phyloP scores from a whole-genome alignment of 192 early-diverging fungal genomes.

The Glomus cerebriforme region DNA sequence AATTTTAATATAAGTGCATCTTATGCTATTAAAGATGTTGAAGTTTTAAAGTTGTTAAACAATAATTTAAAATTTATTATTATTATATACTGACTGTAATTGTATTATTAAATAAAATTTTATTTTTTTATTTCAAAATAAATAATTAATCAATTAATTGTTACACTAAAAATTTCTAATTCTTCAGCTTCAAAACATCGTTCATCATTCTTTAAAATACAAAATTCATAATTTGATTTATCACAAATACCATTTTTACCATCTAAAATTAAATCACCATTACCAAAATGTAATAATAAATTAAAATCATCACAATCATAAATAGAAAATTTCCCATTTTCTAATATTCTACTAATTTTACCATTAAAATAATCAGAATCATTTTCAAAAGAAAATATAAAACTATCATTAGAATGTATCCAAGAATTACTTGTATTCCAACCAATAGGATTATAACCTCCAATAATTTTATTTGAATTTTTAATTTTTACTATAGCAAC shows the following conservation, averaged over 20 bases:
- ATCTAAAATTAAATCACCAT: neutral
- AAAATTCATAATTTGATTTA: neutral
- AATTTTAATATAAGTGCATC: too few relatives aligned
- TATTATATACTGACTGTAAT: too few relatives aligned
- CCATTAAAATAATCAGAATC: neutral
- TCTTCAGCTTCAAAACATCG: neutral
- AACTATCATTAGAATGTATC: neutral
- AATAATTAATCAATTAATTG: neutral
- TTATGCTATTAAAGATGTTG: neutral
- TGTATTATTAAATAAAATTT: too few relatives aligned
- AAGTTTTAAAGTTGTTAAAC: neutral
- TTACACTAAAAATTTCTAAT: neutral
- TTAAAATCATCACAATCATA: neutral
- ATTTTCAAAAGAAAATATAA: constrained; percentile 10
- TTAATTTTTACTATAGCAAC: neutral
- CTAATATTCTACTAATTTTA: neutral
- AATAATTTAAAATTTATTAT: too few relatives aligned
- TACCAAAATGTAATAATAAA: neutral
- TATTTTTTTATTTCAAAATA: too few relatives aligned
- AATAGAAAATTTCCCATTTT: neutral
- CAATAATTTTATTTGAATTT: constrained; percentile 1
- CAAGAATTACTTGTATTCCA: neutral
- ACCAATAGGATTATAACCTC: constrained; percentile 11
- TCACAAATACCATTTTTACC: neutral
- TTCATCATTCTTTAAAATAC: neutral